Evolutionary conservation across 495 filamentous ascomycete species (phyloP), one percentile per base, ranked within the genome.

Genomic region (Podospora anserina): DNA sequence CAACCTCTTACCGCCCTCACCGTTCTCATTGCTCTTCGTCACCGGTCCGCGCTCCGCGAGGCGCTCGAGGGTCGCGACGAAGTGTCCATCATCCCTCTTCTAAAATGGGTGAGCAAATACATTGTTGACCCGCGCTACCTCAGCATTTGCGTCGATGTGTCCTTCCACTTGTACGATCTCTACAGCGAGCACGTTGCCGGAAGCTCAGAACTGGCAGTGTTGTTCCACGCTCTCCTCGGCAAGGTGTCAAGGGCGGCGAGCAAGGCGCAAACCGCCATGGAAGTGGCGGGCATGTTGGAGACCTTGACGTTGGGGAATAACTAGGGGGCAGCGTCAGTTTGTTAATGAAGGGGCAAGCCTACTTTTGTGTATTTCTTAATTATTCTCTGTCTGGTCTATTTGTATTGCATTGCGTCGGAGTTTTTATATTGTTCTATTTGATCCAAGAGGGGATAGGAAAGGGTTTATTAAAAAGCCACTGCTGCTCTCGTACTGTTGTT

Each of bases 51-150:
- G 1, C 84, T 96, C 57, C 86, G 89, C n/a, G 86, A 90, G 28
- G 91, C 95, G 7, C 83, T 99, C 39, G 83, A 88, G 72, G 88
- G 88, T 61, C 87, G 95, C n/a, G 93, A 97, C 75, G 93, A 96
- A 76, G 83, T 85, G 7, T 88, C 89, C 0, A 87, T 98, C 3
- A 85, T 91, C 73, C 94, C 94, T 0, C 84, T 98, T 2, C 80
- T 98, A 56, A 86, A 84, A 69, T 99, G 95, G 95, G 82, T 93
- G 5, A 83, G 88, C 76, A 89, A 88, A 74, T 84, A 92, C 75
- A 88, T 98, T 69, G 79, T 85, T 3, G 89, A 97, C 75, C 90
- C 93, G 34, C 86, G 92, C 27, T 89, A 93, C 74, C 87, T 93
- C 30, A 81, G 82, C 58, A 78, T 96, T 18, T 90, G 90, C 75